A percentile compares a stretch with the other conserved stretches of the same genome.
Conservation (phyloP, 768 basidiomycete species). For the Neoboletus brunneissimus region DNA sequence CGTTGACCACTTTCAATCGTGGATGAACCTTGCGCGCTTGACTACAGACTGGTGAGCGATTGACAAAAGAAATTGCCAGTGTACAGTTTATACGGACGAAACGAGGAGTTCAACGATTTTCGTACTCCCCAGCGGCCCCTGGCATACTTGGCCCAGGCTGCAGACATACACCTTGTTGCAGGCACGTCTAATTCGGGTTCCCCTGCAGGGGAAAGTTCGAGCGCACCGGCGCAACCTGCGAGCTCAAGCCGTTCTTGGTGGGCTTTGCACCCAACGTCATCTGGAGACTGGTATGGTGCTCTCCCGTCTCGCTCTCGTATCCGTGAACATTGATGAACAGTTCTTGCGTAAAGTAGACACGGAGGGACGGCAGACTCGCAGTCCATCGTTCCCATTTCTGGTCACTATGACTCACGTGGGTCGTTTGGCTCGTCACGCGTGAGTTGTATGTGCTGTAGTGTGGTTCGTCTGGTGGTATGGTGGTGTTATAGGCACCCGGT, state of each 20-base stretch:
- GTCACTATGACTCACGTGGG: slow-evolving; percentile 90
- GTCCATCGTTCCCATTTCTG: slow-evolving; percentile 71
- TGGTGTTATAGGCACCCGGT: slow-evolving; percentile 38
- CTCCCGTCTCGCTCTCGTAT: background rate
- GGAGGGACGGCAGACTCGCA: slow-evolving; percentile 40
- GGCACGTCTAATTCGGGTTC: too few species aligned
- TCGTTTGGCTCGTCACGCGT: slow-evolving; percentile 73
- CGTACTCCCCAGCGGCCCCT: too few species aligned
- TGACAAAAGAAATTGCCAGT: background rate
- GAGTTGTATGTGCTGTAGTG: background rate
- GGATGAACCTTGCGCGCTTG: background rate
- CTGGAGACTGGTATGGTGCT: slow-evolving; percentile 58
- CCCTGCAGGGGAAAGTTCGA: slow-evolving; percentile 56
- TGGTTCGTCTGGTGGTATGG: background rate
- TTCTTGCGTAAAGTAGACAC: slow-evolving; percentile 45
- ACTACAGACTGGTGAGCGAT: background rate
- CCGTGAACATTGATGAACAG: background rate
- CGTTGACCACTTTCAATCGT: background rate
- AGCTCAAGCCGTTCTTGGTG: slow-evolving; percentile 57
- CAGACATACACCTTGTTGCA: too few species aligned
- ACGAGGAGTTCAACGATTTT: too few species aligned
- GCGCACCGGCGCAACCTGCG: slow-evolving; percentile 70
- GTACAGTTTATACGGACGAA: background rate
- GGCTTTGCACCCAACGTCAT: slow-evolving; percentile 88
- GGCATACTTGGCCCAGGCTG: too few species aligned